Percentiles rank a stretch among this genome's conserved stretches.
Conservation (phyloP, 805 yeast genomes). For the Saccharomycopsis fibuligera region DNA sequence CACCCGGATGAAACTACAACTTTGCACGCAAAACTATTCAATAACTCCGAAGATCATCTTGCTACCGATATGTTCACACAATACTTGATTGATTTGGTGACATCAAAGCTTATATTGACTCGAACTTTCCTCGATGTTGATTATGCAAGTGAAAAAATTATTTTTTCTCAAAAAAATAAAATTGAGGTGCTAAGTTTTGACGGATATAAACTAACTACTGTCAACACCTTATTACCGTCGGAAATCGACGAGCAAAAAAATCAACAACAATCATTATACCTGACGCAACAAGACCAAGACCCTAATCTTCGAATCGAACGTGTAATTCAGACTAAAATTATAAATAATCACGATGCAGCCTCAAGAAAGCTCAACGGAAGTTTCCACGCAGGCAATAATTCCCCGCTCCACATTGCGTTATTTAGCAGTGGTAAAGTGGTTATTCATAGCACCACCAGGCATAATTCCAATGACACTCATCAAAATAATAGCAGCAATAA, state of each 20-base stretch:
- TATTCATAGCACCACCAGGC: slow-evolving; percentile 5
- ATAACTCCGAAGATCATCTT: slow-evolving; percentile 2
- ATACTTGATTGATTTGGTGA: background rate
- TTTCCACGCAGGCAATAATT: slow-evolving; percentile 15
- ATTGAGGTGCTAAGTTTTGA: slow-evolving; percentile 2
- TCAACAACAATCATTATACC: no score
- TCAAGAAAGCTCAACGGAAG: background rate
- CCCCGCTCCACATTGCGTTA: slow-evolving; percentile 7
- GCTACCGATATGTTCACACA: background rate
- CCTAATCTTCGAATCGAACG: background rate
- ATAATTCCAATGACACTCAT: background rate
- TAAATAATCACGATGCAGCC: slow-evolving; percentile 7
- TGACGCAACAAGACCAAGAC: background rate
- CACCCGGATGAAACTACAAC: background rate
- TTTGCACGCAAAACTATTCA: slow-evolving; percentile 6
- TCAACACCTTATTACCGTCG: background rate
- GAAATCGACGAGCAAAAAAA: background rate
- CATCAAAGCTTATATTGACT: background rate
- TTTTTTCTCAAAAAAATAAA: background rate
- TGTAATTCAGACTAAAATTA: slow-evolving; percentile 13
- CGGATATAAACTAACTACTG: slow-evolving; percentile 1
- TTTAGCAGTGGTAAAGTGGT: slow-evolving; percentile 19
- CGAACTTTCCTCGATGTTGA: slow-evolving; percentile 15
- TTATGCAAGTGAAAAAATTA: slow-evolving; percentile 7
- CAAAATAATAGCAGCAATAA: background rate